Base-by-base conservation (phyloP, 2,329 filamentous ascomycete genomes). In the Neoascochyta sp. region DNA sequence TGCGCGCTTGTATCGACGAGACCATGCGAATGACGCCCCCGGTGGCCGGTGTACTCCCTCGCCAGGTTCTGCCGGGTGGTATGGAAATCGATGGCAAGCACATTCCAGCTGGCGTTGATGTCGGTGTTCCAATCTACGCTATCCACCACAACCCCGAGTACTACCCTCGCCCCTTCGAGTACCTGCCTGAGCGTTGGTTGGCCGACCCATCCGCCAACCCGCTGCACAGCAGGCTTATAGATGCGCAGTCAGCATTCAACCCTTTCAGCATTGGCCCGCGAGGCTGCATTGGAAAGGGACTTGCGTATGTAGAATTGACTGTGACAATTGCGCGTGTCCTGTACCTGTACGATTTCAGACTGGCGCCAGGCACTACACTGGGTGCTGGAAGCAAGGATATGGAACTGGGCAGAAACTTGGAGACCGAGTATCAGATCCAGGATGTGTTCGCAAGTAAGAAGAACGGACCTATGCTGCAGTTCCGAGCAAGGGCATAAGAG, bases 401-500 rank as follows among this genome's bases (percentile, higher is more conserved):
- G 13, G 60, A 60, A 29, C 42, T 44, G 23, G 59, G 58, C 4
- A 52, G 60, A 34, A 51, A 45, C 22, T 52, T 56, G 34, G 25
- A 39, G 17, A 52, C 35, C 1, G 83, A 87, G 68, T 85, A 80
- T 59, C 82, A 86, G 66, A 65, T 86, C 34, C 64, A 73, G 29
- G 83, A 88, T 55, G 81, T 76, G 11, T 87, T 88, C 60, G 85
- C 83, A 17, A 83, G 80, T 47, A 67, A 75, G 47, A 88, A 86
- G 66, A 73, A 83, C 50, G 83, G 83, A 1, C 78, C 80, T 1
- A 70, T 83, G 64, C 66, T 86, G 34, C 76, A 85, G 64, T 66
- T 68, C 29, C 44, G 54, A 24, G 37, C 47, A 10, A 48, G 48
- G 35, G 14, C 11, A n/a, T n/a, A n/a, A n/a, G n/a, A n/a, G n/a